A percentile compares a stretch with the other conserved stretches of the same genome.
Evolutionary conservation across 495 filamentous ascomycete genomes (phyloP).

Genomic region (Aspergillus sparsus): DNA sequence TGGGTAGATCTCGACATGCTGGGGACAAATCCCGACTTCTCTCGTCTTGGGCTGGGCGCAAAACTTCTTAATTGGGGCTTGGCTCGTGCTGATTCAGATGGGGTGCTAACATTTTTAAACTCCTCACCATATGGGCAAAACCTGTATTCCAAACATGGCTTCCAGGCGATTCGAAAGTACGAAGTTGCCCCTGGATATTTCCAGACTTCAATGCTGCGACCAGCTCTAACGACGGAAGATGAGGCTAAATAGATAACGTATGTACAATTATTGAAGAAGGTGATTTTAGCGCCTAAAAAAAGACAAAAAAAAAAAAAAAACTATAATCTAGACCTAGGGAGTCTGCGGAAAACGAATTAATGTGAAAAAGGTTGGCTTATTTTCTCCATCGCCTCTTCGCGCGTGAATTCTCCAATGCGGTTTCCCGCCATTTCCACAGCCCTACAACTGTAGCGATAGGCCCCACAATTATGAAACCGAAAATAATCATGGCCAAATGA

Average conservation of each 20-base stretch:
- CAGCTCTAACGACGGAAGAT: neutral
- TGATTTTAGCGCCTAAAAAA: neutral
- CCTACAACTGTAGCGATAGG: neutral
- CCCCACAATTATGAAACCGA: neutral
- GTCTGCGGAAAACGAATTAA: no score
- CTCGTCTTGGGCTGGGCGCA: constrained; percentile 9
- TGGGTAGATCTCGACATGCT: constrained; percentile 20
- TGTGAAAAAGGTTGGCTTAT: no score
- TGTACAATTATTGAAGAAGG: neutral
- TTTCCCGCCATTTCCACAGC: neutral
- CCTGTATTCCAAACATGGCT: constrained; percentile 19
- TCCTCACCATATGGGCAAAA: constrained; percentile 11
- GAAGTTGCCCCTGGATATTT: constrained; percentile 16
- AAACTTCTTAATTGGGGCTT: constrained; percentile 17
- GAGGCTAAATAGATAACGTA: neutral
- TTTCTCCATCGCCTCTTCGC: neutral
- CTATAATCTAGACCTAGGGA: neutral
- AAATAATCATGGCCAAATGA: neutral
- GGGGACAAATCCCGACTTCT: constrained; percentile 13
- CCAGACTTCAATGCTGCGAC: constrained; percentile 18
- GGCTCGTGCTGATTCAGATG: constrained; percentile 8
- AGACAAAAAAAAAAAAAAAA: neutral
- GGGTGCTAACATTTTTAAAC: constrained; percentile 13
- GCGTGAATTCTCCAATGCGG: neutral
- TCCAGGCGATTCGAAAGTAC: constrained; percentile 6